Evolutionary conservation across 2,329 filamentous ascomycete genomes (phyloP).

Genomic region (Monosporascus cannonballus): DNA sequence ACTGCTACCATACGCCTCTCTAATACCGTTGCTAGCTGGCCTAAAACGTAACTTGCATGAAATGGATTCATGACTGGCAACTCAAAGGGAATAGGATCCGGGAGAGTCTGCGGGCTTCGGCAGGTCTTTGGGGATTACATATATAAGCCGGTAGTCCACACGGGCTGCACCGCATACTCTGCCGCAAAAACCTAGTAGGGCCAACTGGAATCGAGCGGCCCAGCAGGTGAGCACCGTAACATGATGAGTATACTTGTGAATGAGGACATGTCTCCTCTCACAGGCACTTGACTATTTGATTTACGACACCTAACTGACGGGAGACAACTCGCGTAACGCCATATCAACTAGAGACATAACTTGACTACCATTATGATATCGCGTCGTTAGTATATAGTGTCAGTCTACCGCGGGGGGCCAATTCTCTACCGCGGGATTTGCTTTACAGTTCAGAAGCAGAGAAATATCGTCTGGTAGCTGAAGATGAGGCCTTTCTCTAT

Average conservation of each 20-base stretch:
- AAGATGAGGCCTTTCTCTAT: constrained; percentile 5
- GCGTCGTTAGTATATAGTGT: constrained; percentile 7
- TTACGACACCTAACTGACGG: neutral
- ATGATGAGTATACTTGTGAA: neutral
- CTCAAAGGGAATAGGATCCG: neutral
- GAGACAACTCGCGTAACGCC: neutral
- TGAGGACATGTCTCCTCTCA: too few relatives aligned
- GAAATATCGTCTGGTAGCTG: neutral
- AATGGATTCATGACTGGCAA: too few relatives aligned
- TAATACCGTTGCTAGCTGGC: too few relatives aligned
- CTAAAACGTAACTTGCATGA: too few relatives aligned
- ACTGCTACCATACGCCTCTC: too few relatives aligned
- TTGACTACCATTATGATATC: neutral
- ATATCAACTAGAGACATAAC: constrained; percentile 1
- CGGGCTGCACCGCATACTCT: constrained; percentile 2
- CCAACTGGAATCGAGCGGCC: neutral
- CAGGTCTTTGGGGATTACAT: neutral
- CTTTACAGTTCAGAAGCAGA: too few relatives aligned
- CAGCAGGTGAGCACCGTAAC: neutral
- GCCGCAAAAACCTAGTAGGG: constrained; percentile 1
- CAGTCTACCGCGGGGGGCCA: neutral
- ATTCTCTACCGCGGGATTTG: too few relatives aligned
- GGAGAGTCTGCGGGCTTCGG: constrained; percentile 3
- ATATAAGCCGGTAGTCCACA: neutral
- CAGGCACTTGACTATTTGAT: constrained; percentile 6